Evolutionary conservation across 202 grass and related monocot genomes (phyloP), one percentile per base, ranked within the genome.

Genomic region (Bolboschoenoplectus hybrid): DNA sequence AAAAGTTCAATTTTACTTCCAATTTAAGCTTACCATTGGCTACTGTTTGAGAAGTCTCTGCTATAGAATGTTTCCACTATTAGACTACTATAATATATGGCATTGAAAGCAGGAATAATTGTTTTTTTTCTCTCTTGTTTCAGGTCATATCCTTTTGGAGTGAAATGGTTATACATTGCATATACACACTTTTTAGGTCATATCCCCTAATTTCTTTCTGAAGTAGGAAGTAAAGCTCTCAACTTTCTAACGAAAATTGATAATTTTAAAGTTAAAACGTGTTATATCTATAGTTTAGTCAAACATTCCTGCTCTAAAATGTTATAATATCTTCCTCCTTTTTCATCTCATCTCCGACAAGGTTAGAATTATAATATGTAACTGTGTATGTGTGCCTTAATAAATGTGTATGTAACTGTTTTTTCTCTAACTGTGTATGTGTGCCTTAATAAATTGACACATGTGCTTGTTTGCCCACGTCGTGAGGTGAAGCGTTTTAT

Each of bases 391-490:
- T 90, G 65, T 87, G 52, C 89, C 89, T 95, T 98, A 73, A 98
- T 90, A 72, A 38, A 83, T 86, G n/a, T n/a, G n/a, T n/a, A n/a
- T n/a, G n/a, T n/a, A n/a, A n/a, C n/a, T n/a, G n/a, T n/a, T n/a
- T n/a, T n/a, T n/a, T n/a, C n/a, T n/a, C n/a, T 17, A 4, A 16
- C 2, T 56, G 43, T 20, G 44, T 73, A 73, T 73, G 80, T 90
- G 65, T 87, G 52, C 89, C 89, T 95, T 98, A 73, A 98, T 90
- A 72, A 38, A 83, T 86, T 85, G 49, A 69, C 74, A 95, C 82
- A 98, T 95, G 90, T 98, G 61, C 93, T 98, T 80, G 86, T 95
- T 16, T 98, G 96, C 41, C 91, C 96, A 74, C 86, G 87, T 64
- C 88, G 90, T 49, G 96, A 95, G 87, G 93, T 94, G 74, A 98